Evolutionary conservation across 768 basidiomycete species (phyloP).

Genomic region (Epithele typhae): DNA sequence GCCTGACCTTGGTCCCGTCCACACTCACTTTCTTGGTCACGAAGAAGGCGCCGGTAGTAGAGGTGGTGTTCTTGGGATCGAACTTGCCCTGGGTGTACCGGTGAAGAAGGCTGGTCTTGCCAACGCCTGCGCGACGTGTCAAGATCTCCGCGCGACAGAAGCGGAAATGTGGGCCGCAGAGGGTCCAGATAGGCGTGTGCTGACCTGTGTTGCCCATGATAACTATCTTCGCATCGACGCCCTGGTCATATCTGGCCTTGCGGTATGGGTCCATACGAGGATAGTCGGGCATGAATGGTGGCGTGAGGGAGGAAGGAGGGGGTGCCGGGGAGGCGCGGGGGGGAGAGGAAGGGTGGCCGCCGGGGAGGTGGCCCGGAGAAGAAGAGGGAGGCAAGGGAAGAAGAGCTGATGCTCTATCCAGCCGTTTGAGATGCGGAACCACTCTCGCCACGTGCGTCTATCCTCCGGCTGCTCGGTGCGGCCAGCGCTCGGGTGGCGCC

Average conservation of each 20-base stretch:
- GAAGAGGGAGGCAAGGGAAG: slow-evolving; percentile 26
- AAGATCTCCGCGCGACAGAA: slow-evolving; percentile 30
- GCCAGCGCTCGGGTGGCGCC: background rate
- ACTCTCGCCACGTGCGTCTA: slow-evolving; percentile 19
- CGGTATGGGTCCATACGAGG: slow-evolving; percentile 61
- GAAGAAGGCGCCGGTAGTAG: slow-evolving; percentile 91
- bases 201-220: slow-evolving; percentile 81
- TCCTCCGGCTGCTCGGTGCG: slow-evolving; percentile 15
- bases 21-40: slow-evolving; percentile 89
- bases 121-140: slow-evolving; percentile 55
- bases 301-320: slow-evolving; percentile 20
- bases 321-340: slow-evolving; percentile 45
- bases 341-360: slow-evolving; percentile 29
- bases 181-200: slow-evolving; percentile 19
- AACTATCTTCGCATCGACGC: slow-evolving; percentile 93
- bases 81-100: slow-evolving; percentile 91
- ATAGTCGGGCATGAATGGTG: slow-evolving; percentile 50
- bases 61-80: slow-evolving; percentile 82
- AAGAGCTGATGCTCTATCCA: slow-evolving; percentile 8
- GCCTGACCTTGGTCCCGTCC: slow-evolving; percentile 79
- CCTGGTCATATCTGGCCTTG: slow-evolving; percentile 70
- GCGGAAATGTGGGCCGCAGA: background rate
- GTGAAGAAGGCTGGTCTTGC: slow-evolving; percentile 88
- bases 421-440: slow-evolving; percentile 17
- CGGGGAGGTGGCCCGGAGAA: slow-evolving; percentile 28